These are phyloP conservation scores for Aspergillus arachidicola DNA, from an alignment of 2,329 filamentous ascomycete species.

Conservation along the genomic window DNA sequence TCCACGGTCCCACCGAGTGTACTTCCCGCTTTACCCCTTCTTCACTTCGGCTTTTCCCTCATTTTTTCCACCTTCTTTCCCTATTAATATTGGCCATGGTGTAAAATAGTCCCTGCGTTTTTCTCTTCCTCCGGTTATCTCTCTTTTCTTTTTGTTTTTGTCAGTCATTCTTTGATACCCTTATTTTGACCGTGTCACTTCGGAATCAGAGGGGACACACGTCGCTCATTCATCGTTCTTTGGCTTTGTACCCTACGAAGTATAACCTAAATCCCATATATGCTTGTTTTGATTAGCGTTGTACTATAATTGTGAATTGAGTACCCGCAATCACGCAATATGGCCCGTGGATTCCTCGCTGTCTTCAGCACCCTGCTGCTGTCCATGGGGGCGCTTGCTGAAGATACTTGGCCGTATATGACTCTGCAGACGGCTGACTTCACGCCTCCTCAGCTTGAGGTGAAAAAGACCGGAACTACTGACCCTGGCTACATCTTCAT, in stretches of 20 bases:
- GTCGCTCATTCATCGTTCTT: background rate
- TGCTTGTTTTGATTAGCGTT: background rate
- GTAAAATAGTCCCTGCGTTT: background rate
- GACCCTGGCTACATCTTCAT: slow-evolving; percentile 40
- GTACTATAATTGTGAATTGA: background rate
- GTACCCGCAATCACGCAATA: slow-evolving; percentile 4
- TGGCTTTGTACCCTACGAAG: background rate
- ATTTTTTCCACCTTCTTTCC: background rate
- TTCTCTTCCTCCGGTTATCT: background rate
- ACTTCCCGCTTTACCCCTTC: background rate
- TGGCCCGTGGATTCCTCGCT: slow-evolving; percentile 16
- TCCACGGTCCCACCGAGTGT: background rate
- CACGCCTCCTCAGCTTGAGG: slow-evolving; percentile 31
- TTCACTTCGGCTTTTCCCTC: background rate
- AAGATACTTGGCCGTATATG: slow-evolving; percentile 21
- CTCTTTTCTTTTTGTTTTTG: background rate
- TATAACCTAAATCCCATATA: background rate
- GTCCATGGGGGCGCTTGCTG: slow-evolving; percentile 17
- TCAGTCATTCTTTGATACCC: background rate
- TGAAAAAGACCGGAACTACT: slow-evolving; percentile 34
- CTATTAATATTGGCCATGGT: background rate
- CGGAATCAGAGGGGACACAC: background rate
- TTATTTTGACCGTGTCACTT: background rate
- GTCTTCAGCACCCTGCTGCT: slow-evolving; percentile 21
- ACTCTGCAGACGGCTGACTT: slow-evolving; percentile 20